phyloP scores from a whole-genome alignment of 2,329 filamentous ascomycete species.

The Fusarium newnesense region DNA sequence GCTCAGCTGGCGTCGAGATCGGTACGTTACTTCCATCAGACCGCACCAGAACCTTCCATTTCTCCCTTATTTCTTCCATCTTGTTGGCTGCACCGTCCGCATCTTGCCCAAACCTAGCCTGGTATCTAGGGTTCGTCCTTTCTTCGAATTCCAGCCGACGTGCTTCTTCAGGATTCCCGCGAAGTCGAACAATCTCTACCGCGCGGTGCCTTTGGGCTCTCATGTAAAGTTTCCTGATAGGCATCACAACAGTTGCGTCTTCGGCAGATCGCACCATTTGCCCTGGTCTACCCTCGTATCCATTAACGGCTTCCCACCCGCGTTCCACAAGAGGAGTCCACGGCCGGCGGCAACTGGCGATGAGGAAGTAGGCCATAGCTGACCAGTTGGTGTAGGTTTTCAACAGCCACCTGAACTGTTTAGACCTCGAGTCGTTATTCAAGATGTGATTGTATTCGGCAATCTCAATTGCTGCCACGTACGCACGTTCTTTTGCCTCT shows the following conservation, averaged over 20 bases:
- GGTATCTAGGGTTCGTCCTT: conserved; percentile 52
- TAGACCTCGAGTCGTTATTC: conserved; percentile 64
- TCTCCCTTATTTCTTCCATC: conserved; percentile 58
- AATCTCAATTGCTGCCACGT: conserved; percentile 78
- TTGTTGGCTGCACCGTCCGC: conserved; percentile 59
- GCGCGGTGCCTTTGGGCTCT: conserved; percentile 64
- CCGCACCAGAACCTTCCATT: conserved; percentile 63
- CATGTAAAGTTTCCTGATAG: conserved; percentile 64
- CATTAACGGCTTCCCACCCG: conserved; percentile 59
- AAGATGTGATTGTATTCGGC: conserved; percentile 75
- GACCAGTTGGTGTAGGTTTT: conserved; percentile 64
- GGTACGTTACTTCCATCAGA: conserved; percentile 42
- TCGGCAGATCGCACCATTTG: conserved; percentile 58
- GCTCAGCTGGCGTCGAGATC: conserved; percentile 17
- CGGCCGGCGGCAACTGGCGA: conserved; percentile 58
- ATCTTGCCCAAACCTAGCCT: conserved; percentile 59
- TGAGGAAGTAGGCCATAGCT: conserved; percentile 60
- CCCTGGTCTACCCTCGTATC: conserved; percentile 50
- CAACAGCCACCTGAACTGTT: conserved; percentile 61
- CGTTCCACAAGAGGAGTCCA: conserved; percentile 63
- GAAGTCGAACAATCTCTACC: conserved; percentile 61
- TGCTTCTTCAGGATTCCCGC: conserved; percentile 59
- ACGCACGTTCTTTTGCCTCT: conserved; percentile 74
- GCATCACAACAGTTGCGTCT: conserved; percentile 62
- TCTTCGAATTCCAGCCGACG: conserved; percentile 61